These are phyloP conservation scores for Fusarium mundagurra DNA, from an alignment of 2,329 filamentous ascomycete species.

Conservation along the genomic window DNA sequence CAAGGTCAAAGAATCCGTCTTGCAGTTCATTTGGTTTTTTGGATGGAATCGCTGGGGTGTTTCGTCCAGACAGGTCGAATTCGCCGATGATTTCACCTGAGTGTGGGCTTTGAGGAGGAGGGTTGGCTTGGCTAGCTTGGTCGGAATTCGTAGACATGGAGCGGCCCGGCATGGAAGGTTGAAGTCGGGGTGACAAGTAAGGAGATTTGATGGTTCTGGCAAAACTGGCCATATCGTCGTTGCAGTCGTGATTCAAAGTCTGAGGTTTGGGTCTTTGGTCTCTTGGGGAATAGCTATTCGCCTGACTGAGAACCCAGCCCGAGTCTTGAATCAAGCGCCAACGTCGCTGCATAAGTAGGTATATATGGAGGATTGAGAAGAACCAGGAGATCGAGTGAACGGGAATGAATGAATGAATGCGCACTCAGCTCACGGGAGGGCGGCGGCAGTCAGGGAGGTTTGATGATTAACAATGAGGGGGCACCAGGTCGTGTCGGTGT, in stretches of 20 bases:
- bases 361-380: slow-evolving; percentile 11
- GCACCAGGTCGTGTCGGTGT: slow-evolving; percentile 2
- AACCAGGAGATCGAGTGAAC: neutral
- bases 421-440: neutral
- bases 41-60: slow-evolving; percentile 40
- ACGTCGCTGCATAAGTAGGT: slow-evolving; percentile 24
- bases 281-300: slow-evolving; percentile 12
- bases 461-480: slow-evolving; percentile 22
- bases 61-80: slow-evolving; percentile 40
- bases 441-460: slow-evolving; percentile 16
- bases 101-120: slow-evolving; percentile 41
- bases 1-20: slow-evolving; percentile 30
- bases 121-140: slow-evolving; percentile 44
- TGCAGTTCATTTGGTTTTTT: slow-evolving; percentile 7
- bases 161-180: slow-evolving; percentile 56
- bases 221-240: slow-evolving; percentile 56
- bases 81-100: slow-evolving; percentile 47
- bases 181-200: slow-evolving; percentile 55
- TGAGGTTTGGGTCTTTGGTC: slow-evolving; percentile 18
- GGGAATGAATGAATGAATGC: slow-evolving; percentile 13
- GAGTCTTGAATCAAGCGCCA: slow-evolving; percentile 36
- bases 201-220: slow-evolving; percentile 60
- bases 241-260: slow-evolving; percentile 18
- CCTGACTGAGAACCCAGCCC: slow-evolving; percentile 30
- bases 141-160: slow-evolving; percentile 60